Percentiles rank a stretch among this genome's conserved stretches.
Conservation (phyloP, 768 basidiomycete species). For the Kockovaella imperatae region DNA sequence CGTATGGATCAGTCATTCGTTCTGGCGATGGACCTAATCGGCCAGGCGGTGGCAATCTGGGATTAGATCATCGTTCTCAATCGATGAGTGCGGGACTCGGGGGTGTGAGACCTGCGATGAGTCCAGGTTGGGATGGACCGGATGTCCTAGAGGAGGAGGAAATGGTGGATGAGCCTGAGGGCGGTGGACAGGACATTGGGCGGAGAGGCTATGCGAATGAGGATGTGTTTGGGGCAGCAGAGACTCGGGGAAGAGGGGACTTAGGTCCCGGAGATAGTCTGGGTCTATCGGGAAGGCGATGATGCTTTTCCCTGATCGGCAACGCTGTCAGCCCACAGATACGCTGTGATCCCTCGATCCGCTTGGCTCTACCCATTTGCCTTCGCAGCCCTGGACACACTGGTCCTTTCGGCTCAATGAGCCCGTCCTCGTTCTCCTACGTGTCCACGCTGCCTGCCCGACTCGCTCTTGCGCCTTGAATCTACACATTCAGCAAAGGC, state of each 20-base stretch:
- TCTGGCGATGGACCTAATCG: neutral
- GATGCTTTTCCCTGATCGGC: no score
- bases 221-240: conserved; percentile 11
- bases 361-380: no score
- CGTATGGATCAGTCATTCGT: neutral
- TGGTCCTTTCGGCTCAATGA: no score
- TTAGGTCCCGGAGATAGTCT: no score
- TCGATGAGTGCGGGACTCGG: neutral
- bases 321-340: no score
- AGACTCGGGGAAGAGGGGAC: neutral
- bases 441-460: no score
- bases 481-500: no score
- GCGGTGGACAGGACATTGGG: conserved; percentile 13
- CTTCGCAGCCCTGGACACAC: no score
- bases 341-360: no score
- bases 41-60: conserved; percentile 3
- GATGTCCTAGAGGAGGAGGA: conserved; percentile 6
- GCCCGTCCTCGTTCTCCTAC: no score
- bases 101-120: neutral
- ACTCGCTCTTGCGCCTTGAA: no score
- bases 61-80: neutral
- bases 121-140: conserved; percentile 14
- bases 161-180: conserved; percentile 14
- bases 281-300: no score
- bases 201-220: conserved; percentile 12